Conservation (phyloP, 2,329 filamentous ascomycete species). For the Waltergamsia citrina region DNA sequence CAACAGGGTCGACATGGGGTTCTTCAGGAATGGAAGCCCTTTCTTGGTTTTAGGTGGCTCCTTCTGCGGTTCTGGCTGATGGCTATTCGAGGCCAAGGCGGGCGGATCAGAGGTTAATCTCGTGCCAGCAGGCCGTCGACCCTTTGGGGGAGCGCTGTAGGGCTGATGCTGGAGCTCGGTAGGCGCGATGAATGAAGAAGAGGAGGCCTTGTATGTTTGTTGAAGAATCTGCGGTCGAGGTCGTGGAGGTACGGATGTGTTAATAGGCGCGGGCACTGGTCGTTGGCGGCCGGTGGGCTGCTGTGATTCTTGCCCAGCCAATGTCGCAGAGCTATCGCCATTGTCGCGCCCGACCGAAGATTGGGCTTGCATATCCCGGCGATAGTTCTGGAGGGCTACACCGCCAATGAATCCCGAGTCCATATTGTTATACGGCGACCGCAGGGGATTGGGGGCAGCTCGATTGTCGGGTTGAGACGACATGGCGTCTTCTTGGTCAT, state of each 20-base stretch:
- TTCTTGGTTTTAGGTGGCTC: slow-evolving; percentile 41
- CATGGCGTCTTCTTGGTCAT: slow-evolving; percentile 13
- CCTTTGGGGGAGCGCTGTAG: no score
- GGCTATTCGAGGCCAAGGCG: slow-evolving; percentile 15
- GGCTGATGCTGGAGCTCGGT: slow-evolving; percentile 20
- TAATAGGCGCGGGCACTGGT: slow-evolving; percentile 8
- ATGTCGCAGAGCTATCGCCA: slow-evolving; percentile 1
- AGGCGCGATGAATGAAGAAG: slow-evolving; percentile 37
- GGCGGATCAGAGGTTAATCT: slow-evolving; percentile 28
- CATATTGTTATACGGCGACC: slow-evolving; percentile 22
- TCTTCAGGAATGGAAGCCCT: slow-evolving; percentile 47
- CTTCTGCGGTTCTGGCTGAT: no score
- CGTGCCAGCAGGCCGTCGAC: slow-evolving; percentile 32
- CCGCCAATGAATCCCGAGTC: slow-evolving; percentile 45
- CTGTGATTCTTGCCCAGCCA: background rate
- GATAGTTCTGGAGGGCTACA: slow-evolving; percentile 41
- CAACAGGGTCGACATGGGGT: slow-evolving; percentile 49
- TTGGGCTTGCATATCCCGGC: slow-evolving; percentile 29
- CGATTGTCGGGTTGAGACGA: slow-evolving; percentile 11
- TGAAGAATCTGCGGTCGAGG: slow-evolving; percentile 13
- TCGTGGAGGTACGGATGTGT: slow-evolving; percentile 20
- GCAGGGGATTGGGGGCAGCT: slow-evolving; percentile 17
- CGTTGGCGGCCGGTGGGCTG: slow-evolving; percentile 3
- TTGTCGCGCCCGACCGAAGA: slow-evolving; percentile 11
- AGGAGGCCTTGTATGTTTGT: slow-evolving; percentile 9